Evolutionary conservation across 2,329 filamentous ascomycete genomes (phyloP).

Genomic region (Aspergillus ibericus): DNA sequence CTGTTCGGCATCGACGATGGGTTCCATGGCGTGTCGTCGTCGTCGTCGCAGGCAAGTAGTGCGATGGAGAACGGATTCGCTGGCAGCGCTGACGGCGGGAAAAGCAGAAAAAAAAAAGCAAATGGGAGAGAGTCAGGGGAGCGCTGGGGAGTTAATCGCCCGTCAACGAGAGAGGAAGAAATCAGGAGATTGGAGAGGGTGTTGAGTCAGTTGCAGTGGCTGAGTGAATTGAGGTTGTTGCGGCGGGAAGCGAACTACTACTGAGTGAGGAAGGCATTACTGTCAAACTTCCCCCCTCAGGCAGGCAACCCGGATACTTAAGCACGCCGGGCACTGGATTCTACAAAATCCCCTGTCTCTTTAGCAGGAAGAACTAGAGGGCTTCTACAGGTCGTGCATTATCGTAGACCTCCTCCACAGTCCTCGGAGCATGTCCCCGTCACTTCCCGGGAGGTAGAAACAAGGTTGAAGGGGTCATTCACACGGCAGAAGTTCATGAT

Average conservation of each 20-base stretch:
- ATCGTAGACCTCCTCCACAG: background rate
- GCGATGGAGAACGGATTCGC: conserved; percentile 12
- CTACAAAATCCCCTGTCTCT: background rate
- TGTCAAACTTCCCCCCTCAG: background rate
- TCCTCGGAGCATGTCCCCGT: background rate
- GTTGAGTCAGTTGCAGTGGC: background rate
- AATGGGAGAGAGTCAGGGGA: background rate
- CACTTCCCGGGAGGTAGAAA: background rate
- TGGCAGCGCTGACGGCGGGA: conserved; percentile 26
- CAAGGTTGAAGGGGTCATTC: background rate
- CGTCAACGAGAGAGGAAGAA: background rate
- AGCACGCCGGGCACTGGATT: background rate
- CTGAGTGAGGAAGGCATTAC: too few relatives aligned
- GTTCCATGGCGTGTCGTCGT: conserved; percentile 25
- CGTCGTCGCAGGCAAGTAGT: conserved; percentile 9
- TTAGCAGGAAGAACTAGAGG: background rate
- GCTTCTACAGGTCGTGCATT: background rate
- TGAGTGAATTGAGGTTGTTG: background rate
- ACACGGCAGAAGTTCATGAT: conserved; percentile 3
- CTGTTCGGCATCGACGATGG: conserved; percentile 39
- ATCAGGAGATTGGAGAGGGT: background rate
- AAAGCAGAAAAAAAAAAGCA: conserved; percentile 7
- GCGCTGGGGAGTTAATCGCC: background rate
- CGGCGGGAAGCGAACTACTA: background rate
- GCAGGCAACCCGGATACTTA: background rate